Base-by-base conservation (phyloP, 192 early-diverging fungal genomes). In the Coemansia asiatica region DNA sequence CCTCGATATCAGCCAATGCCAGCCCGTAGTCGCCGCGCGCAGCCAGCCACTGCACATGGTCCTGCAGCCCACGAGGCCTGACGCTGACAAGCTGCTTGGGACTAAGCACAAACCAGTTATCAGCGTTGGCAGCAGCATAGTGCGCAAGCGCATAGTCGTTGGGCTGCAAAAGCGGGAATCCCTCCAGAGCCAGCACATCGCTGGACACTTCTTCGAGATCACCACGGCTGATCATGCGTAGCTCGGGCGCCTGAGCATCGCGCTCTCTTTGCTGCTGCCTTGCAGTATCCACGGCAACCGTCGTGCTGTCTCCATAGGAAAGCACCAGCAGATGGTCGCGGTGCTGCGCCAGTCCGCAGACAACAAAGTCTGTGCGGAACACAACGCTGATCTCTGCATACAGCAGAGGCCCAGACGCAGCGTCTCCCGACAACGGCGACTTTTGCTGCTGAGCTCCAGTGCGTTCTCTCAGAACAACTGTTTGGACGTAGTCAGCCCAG, bases 71-170 rank as follows among this genome's bases (percentile, higher is more conserved):
- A n/a, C 96, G 86, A 2, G 91, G 92, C 26, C 87, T 86, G 6
- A 95, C 96, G 5, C 91, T 82, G 21, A 99, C 87, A 26, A 98
- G 86, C 80, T 97, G 94, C 74, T 96, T 96, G 4, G 97, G 97
- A 18, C 92, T 94, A 29, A 95, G 83, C 16, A 99, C 86, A 68
- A 95, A 97, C 75, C 93, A 98, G 63, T 91, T 88, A 55, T 91
- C 88, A 48, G 96, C 90, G 56, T 76, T 69, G 23, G 64, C 50
- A 33, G 64, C 31, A 56, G 36, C 70, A 31, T 85, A 79, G 66
- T 82, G 82, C 47, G 91, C 92, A 57, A 99, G 84, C 21, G 86
- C 85, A 72, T 99, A 99, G 69, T 99, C 96, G 68, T 97, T 96
- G 40, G 95, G 89, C 71, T 94, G 91, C 69, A 94, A 93, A 44